Evolutionary conservation across 139 green algal genomes (phyloP).

Genomic region (Coccomyxa sp.): DNA sequence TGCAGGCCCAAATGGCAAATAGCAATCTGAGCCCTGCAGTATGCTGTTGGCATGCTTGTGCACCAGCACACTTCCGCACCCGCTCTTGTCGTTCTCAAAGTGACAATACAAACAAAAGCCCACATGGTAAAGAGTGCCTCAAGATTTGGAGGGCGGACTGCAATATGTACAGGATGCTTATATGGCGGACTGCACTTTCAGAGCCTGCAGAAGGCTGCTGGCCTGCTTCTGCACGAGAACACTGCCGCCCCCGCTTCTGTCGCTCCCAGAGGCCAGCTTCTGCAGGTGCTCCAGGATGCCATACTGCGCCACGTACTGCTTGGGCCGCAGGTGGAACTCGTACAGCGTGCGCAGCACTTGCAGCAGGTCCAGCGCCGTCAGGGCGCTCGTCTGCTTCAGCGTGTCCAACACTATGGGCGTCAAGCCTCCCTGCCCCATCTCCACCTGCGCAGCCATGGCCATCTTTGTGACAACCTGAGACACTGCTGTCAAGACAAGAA

Average conservation of each 20-base stretch:
- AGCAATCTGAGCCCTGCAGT: slow-evolving; percentile 71
- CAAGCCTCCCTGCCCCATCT: slow-evolving; percentile 30
- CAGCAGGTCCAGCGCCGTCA: slow-evolving; percentile 32
- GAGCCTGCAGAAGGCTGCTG: slow-evolving; percentile 66
- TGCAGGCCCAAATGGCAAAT: slow-evolving; percentile 50
- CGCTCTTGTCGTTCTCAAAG: slow-evolving; percentile 1
- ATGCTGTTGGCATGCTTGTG: slow-evolving; percentile 57
- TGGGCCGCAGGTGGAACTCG: slow-evolving; percentile 67
- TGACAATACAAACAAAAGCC: too few species aligned
- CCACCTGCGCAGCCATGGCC: slow-evolving; percentile 21
- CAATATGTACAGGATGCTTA: too few species aligned
- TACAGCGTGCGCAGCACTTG: slow-evolving; percentile 61
- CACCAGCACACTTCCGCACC: slow-evolving; percentile 35
- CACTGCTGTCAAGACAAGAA: too few species aligned
- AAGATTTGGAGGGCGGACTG: too few species aligned
- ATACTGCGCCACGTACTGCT: slow-evolving; percentile 71
- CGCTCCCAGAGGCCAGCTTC: slow-evolving; percentile 16
- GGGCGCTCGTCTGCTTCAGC: slow-evolving; percentile 25
- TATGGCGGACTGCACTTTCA: slow-evolving; percentile 68
- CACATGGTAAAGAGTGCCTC: too few species aligned
- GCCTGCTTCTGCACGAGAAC: slow-evolving; percentile 50
- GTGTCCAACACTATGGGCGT: slow-evolving; percentile 31
- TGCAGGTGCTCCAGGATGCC: slow-evolving; percentile 44
- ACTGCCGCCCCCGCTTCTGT: slow-evolving; percentile 15
- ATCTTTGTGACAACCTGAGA: too few species aligned